A percentile compares a stretch with the other conserved stretches of the same genome.
Conservation (phyloP, 345 rosid genomes). For the Clarkia xantiana region DNA sequence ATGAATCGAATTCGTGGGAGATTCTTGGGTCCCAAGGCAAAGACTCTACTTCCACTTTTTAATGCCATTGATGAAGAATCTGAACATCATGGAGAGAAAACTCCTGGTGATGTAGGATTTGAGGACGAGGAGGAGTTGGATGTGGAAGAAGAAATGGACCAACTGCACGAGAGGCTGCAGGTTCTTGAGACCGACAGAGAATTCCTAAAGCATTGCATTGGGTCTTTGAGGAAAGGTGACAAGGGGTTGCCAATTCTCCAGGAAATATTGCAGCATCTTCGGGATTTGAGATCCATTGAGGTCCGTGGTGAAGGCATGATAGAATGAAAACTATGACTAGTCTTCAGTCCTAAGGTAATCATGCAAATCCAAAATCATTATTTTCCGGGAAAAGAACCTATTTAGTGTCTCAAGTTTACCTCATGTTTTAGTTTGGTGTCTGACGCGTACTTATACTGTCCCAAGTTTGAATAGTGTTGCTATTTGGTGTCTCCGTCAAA, state of each 20-base stretch:
- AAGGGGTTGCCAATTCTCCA: constrained; percentile 68
- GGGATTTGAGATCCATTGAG: constrained; percentile 56
- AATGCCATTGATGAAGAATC: constrained; percentile 47
- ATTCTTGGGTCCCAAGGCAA: constrained; percentile 36
- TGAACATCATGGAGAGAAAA: constrained; percentile 12
- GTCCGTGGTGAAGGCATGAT: constrained; percentile 11
- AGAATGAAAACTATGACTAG: no score
- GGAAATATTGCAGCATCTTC: constrained; percentile 79
- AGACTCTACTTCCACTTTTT: constrained; percentile 82
- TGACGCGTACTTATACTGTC: no score
- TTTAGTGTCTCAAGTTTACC: no score
- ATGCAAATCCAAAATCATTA: no score
- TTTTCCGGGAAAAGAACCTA: no score
- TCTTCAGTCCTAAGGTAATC: no score
- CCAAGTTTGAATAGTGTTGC: no score
- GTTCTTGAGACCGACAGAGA: constrained; percentile 90
- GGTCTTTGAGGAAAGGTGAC: constrained; percentile 84
- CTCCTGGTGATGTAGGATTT: constrained; percentile 14
- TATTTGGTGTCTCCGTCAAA: no score
- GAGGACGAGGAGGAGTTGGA: constrained; percentile 20
- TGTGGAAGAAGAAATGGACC: constrained; percentile 70
- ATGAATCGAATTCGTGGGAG: constrained; percentile 36
- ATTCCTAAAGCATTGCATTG: constrained; percentile 68
- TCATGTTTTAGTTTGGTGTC: no score
- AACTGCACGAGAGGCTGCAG: constrained; percentile 73